Percentiles rank a stretch among this genome's conserved stretches.
phyloP scores from a whole-genome alignment of 2,329 filamentous ascomycete species.

The Mycosphaerella sp. region DNA sequence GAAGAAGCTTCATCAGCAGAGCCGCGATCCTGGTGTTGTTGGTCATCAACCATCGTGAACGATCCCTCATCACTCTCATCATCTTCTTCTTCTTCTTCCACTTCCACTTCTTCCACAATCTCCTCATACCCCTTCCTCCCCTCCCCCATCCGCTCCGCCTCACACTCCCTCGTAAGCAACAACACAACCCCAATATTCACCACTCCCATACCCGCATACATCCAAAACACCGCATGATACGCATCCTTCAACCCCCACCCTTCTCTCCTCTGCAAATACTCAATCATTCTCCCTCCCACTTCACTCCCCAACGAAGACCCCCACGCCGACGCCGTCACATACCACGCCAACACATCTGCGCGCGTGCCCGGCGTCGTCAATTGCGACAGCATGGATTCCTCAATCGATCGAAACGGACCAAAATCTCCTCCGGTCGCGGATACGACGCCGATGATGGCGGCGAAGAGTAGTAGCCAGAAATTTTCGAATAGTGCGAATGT shows the following conservation, averaged over 20 bases:
- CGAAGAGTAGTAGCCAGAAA: conserved; percentile 32
- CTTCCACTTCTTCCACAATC: conserved; percentile 23
- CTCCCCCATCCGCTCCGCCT: conserved; percentile 31
- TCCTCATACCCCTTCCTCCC: conserved; percentile 21
- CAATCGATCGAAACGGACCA: conserved; percentile 60
- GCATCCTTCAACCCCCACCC: conserved; percentile 47
- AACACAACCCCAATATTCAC: conserved; percentile 46
- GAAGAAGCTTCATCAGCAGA: conserved; percentile 9
- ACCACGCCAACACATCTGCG: conserved; percentile 61
- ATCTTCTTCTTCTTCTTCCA: no score
- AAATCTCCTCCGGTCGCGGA: conserved; percentile 53
- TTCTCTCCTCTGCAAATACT: conserved; percentile 40
- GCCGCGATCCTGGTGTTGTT: conserved; percentile 11
- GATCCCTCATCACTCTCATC: conserved; percentile 16
- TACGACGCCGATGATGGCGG: conserved; percentile 31
- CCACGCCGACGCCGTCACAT: conserved; percentile 52
- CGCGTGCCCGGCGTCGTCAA: conserved; percentile 50
- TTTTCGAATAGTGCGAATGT: conserved; percentile 30
- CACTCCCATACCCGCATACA: conserved; percentile 52
- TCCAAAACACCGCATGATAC: conserved; percentile 54
- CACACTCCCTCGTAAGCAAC: conserved; percentile 47
- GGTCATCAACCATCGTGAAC: conserved; percentile 11
- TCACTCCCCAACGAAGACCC: conserved; percentile 52
- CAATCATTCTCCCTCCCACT: conserved; percentile 47
- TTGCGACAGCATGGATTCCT: conserved; percentile 58